Evolutionary conservation across 345 rosid genomes (phyloP).

Genomic region (Ceriops decandra): DNA sequence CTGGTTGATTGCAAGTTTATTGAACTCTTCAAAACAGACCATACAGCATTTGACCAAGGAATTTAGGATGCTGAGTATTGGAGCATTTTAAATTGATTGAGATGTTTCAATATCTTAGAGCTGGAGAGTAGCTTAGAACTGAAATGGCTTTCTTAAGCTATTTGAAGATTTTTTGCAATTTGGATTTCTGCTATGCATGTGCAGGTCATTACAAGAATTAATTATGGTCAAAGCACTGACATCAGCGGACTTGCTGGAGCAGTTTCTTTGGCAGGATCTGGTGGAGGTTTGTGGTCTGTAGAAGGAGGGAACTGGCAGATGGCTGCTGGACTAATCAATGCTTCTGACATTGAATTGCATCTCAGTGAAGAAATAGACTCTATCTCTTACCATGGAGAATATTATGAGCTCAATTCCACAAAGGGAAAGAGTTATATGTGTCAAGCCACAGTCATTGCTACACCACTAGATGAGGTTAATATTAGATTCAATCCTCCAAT

Average conservation of each 20-base stretch:
- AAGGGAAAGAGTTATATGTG: slow-evolving; percentile 61
- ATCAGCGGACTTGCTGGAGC: slow-evolving; percentile 98
- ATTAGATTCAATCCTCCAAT: slow-evolving; percentile 61
- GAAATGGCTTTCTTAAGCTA: neutral
- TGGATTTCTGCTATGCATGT: slow-evolving; percentile 1
- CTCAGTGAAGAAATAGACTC: slow-evolving; percentile 66
- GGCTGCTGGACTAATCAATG: slow-evolving; percentile 72
- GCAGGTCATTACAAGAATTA: slow-evolving; percentile 88
- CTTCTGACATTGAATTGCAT: slow-evolving; percentile 63
- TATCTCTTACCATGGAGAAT: slow-evolving; percentile 46
- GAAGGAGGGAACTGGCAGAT: slow-evolving; percentile 97
- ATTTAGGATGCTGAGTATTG: too few species aligned
- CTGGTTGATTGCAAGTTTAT: neutral
- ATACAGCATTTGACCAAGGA: too few species aligned
- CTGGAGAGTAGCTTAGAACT: neutral
- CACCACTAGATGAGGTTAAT: slow-evolving; percentile 74
- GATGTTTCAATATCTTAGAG: neutral
- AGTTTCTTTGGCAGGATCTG: slow-evolving; percentile 94
- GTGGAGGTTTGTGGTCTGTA: slow-evolving; percentile 79
- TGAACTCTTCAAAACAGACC: neutral
- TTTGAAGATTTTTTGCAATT: neutral
- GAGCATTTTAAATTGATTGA: too few species aligned
- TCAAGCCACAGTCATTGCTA: slow-evolving; percentile 64
- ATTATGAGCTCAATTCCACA: slow-evolving; percentile 80
- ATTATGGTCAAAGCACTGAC: slow-evolving; percentile 77